phyloP scores from a whole-genome alignment of 2,329 filamentous ascomycete species.

The Podosphaera aphanis region DNA sequence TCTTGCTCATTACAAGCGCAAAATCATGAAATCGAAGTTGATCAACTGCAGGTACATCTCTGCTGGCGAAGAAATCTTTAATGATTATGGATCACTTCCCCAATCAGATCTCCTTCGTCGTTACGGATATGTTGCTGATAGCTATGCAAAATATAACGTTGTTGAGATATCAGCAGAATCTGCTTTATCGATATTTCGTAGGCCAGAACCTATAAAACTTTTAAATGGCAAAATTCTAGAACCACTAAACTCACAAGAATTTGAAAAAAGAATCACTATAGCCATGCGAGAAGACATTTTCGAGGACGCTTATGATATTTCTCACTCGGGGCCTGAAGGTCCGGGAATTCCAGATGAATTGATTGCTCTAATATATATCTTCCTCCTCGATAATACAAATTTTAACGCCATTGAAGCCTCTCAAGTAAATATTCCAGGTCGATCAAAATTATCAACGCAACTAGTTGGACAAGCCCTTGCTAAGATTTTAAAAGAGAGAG shows the following conservation, averaged over 20 bases:
- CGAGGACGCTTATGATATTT: conserved; percentile 36
- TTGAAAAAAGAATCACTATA: conserved; percentile 17
- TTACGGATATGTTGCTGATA: conserved; percentile 44
- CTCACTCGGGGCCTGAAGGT: conserved; percentile 10
- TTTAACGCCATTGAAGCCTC: conserved; percentile 18
- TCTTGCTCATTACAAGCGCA: not conserved
- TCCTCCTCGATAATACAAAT: conserved; percentile 19
- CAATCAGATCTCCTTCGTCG: conserved; percentile 40
- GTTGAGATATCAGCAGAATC: conserved; percentile 26
- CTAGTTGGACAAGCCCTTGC: conserved; percentile 19
- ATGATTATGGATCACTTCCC: conserved; percentile 43
- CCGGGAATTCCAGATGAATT: conserved; percentile 16
- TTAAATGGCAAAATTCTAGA: conserved; percentile 2
- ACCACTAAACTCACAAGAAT: conserved; percentile 11
- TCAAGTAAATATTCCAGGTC: conserved; percentile 14
- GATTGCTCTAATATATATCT: conserved; percentile 20
- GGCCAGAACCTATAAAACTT: conserved; percentile 1
- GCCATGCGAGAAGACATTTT: conserved; percentile 31
- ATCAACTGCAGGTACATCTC: conserved; percentile 19
- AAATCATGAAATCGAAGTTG: not conserved
- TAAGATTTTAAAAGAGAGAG: conserved; percentile 18
- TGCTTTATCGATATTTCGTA: not conserved
- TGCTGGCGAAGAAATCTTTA: conserved; percentile 39
- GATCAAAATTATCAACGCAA: conserved; percentile 21
- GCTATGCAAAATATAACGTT: conserved; percentile 41